Percentiles rank a stretch among this genome's conserved stretches.
Conservation (phyloP, 2,329 filamentous ascomycete species). For the Rhinocladiella mackenziei region DNA sequence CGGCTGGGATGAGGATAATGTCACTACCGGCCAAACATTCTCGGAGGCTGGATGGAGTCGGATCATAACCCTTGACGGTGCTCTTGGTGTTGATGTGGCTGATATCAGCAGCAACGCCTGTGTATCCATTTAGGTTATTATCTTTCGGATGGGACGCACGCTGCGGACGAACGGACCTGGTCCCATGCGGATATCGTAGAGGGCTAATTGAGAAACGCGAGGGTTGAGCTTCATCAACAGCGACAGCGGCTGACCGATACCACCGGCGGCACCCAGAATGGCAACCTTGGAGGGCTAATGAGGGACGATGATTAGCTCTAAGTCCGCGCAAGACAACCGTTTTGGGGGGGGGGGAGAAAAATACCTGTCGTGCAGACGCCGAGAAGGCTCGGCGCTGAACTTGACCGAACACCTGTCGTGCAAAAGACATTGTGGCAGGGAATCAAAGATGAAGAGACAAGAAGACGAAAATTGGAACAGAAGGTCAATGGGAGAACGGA, state of each 20-base stretch:
- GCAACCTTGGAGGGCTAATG: slow-evolving; percentile 89
- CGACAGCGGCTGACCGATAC: slow-evolving; percentile 97
- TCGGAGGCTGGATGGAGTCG: slow-evolving; percentile 69
- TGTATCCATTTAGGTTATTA: slow-evolving; percentile 10
- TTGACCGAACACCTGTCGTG: slow-evolving; percentile 40
- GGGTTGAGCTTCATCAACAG: slow-evolving; percentile 99
- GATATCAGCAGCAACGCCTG: slow-evolving; percentile 96
- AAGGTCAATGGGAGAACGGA: slow-evolving; percentile 1
- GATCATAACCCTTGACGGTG: slow-evolving; percentile 83
- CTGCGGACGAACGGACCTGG: slow-evolving; percentile 63
- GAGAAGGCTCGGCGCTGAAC: slow-evolving; percentile 78
- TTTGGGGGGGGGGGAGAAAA: slow-evolving; percentile 32
- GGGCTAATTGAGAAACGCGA: slow-evolving; percentile 83
- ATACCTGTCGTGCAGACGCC: slow-evolving; percentile 71
- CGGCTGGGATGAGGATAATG: slow-evolving; percentile 94
- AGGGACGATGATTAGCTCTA: slow-evolving; percentile 7
- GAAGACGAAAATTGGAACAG: background rate
- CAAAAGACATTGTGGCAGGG: slow-evolving; percentile 25
- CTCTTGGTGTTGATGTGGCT: slow-evolving; percentile 99
- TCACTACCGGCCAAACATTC: slow-evolving; percentile 80
- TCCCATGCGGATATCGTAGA: slow-evolving; percentile 94
- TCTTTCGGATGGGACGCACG: slow-evolving; percentile 6
- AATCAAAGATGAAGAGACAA: background rate
- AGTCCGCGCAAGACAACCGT: background rate
- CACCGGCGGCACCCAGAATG: slow-evolving; percentile 93